Percentiles rank a stretch among this genome's conserved stretches.
phyloP scores from a whole-genome alignment of 768 basidiomycete species.

The Boletus tomentosulus region DNA sequence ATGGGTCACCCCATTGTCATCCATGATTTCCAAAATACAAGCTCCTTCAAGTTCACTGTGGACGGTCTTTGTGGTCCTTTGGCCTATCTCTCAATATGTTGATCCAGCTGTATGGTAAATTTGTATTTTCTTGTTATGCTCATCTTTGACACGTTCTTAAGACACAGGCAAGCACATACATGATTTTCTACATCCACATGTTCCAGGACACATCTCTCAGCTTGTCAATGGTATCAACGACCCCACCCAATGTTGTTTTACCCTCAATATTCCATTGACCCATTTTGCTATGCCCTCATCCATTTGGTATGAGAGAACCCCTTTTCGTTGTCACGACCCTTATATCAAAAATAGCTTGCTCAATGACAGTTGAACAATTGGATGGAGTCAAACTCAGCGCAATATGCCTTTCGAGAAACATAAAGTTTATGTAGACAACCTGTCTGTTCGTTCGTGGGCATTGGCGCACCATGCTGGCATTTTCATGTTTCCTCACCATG shows the following conservation, averaged over 20 bases:
- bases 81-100: no score
- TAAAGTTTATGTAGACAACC: not conserved
- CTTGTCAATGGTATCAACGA: not conserved
- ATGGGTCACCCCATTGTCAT: no score
- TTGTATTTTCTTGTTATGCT: not conserved
- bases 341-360: no score
- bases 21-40: no score
- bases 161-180: not conserved
- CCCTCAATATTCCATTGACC: not conserved
- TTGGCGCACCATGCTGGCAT: not conserved
- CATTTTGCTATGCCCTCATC: not conserved
- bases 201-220: not conserved
- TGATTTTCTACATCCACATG: not conserved
- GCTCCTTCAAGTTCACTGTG: no score
- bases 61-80: no score
- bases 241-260: not conserved
- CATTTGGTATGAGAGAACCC: no score
- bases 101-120: no score
- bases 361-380: not conserved
- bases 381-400: constrained; percentile 7
- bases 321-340: no score
- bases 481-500: not conserved
- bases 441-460: not conserved
- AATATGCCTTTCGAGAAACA: not conserved
- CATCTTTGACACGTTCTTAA: no score